Conservation (phyloP, 1,284 basidiomycete species). For the Rhodotorula mucilaginosa region DNA sequence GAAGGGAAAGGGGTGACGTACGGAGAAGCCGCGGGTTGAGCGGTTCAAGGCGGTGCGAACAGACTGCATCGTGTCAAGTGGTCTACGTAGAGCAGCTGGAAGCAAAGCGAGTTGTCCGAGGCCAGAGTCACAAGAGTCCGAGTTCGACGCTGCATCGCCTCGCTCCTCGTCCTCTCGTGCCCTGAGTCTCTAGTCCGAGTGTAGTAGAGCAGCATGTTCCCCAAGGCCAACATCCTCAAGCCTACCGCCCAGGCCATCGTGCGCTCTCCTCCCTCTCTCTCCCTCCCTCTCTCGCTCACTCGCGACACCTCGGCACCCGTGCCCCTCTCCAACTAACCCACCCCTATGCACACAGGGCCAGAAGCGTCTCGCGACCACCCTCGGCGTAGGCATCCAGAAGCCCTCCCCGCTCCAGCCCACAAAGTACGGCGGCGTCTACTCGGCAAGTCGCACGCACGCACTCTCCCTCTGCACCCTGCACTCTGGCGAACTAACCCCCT, state of each 20-base stretch:
- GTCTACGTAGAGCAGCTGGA: too few species aligned
- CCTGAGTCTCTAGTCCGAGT: too few species aligned
- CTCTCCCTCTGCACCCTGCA: not conserved
- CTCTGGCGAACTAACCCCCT: too few species aligned
- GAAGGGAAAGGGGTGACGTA: slow-evolving; percentile 1
- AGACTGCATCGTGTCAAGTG: not conserved
- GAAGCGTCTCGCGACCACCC: slow-evolving; percentile 35
- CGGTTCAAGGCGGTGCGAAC: slow-evolving; percentile 18
- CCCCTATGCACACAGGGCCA: slow-evolving; percentile 27
- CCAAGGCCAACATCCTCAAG: slow-evolving; percentile 24
- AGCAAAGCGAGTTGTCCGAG: not conserved
- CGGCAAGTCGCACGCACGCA: slow-evolving; percentile 18
- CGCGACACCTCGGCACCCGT: not conserved
- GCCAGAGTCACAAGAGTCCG: not conserved
- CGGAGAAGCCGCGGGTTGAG: slow-evolving; percentile 18
- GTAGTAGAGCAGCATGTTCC: slow-evolving; percentile 15
- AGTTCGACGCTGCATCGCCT: not conserved
- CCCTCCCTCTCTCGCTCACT: not conserved
- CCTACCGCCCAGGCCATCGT: slow-evolving; percentile 22
- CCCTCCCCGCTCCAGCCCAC: slow-evolving; percentile 65
- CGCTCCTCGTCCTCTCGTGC: not conserved
- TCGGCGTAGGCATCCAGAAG: slow-evolving; percentile 33
- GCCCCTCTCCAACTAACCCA: not conserved
- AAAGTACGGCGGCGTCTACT: slow-evolving; percentile 69
- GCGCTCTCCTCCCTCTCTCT: not conserved